Evolutionary conservation across 805 yeast genomes (phyloP), one percentile per base, ranked within the genome.

Genomic region (Lachancea lanzarotensis): DNA sequence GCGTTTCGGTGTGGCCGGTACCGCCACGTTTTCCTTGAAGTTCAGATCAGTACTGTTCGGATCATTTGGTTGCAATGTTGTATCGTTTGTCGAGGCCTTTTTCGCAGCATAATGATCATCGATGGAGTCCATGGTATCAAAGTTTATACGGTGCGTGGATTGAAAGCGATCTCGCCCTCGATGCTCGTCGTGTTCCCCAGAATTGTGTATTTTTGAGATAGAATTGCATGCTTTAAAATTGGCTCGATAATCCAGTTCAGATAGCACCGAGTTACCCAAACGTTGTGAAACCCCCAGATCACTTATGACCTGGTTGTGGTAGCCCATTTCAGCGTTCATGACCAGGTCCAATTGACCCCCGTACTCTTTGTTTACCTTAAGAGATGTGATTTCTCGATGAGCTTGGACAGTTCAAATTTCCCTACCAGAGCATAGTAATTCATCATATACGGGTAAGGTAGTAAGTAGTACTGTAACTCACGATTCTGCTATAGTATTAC

Each of bases 211-310:
- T 25, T 18, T 25, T 11, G 37, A 13, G 12, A 19, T 34, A 30
- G 47, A 38, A 44, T 50, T 44, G 35, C 51, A 49, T 35, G 49
- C 45, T 32, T 52, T 58, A 35, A 27, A 47, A 27, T 53, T 54
- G 8, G 70, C 68, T 43, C 70, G 52, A 38, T 55, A 52, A 42
- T 67, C 68, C 35, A 67, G 45, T 48, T 67, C 71, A 32, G 55
- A 45, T 4, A 67, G 48, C 2, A 67, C 69, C 16, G 62, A 63
- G 18, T 52, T 55, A 16, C 69, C 67, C 35, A 66, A 47, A 40
- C 56, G 56, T 45, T 59, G 61, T 19, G 69, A 63, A 33, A 59
- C 65, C 3, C 68, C 68, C 38, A 63, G 37, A 20, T 36, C 33
- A 9, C 45, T 45, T 8, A 50, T 52, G 20, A 59, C 46, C 39